Base-by-base conservation (phyloP, 1,139 yeast species). In the Protomyces lactucae-debilis region DNA sequence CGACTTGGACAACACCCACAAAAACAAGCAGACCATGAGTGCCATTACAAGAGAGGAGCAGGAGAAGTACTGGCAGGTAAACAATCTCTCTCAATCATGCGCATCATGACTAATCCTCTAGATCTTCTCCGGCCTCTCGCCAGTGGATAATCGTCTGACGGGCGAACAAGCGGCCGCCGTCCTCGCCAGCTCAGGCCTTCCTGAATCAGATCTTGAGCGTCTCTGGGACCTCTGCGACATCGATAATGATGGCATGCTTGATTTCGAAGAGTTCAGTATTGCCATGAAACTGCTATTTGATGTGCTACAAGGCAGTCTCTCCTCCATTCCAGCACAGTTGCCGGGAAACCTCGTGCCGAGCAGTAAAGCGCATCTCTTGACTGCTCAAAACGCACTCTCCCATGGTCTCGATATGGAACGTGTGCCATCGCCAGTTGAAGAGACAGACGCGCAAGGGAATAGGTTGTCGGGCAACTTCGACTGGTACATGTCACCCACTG, bases 271-370 rank as follows among this genome's bases (percentile, higher is more conserved):
- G 77, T 93, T 93, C 75, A 93, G 98, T 74, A 90, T 93, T 68
- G 93, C 98, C 65, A 95, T 93, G 99, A 82, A 97, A 69, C 81
- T 93, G 67, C 88, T 92, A 59, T 95, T 91, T 74, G 99, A 93
- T 75, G 76, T 87, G 72, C 93, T 93, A 60, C 91, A 92, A 75
- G 91, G 92, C 36, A 86, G 70, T 54, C 79, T 82, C 59, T 74
- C 80, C 9, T 76, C 78, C 23, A 80, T 92, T 5, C 99, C 99
- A 0, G 75, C 77, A 25, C 80, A 81, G 61, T 80, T 93, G 65
- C 99, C 99, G 1, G 84, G 83, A 52, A 92, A 98, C 98, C 82
- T 95, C 69, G 82, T 93, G 67, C 99, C 99, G 1, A 86, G 93
- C 4, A 85, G 91, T 57, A 93, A 93, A 73, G 84, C 87, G 28